Percentiles rank a stretch among this genome's conserved stretches.
phyloP scores from a whole-genome alignment of 1,284 basidiomycete species.

The Sanghuangporus sanghuang region DNA sequence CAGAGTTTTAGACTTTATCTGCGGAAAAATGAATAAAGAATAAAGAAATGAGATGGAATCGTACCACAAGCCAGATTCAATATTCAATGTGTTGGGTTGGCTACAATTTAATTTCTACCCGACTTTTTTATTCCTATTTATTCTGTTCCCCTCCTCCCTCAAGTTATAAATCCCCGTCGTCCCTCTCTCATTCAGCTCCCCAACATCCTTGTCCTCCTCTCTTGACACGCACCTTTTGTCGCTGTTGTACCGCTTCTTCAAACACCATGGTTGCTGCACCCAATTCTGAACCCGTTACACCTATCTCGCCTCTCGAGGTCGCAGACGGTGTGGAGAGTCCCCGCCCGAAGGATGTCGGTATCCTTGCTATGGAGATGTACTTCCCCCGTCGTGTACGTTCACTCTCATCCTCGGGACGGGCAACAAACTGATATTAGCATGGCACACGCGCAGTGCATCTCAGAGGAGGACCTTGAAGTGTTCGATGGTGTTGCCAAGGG shows the following conservation, averaged over 20 bases:
- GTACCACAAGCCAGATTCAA: conserved; percentile 3
- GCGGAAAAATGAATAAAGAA: not conserved
- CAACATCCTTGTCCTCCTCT: not conserved
- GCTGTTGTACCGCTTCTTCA: not conserved
- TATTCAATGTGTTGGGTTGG: not conserved
- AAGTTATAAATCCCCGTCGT: not conserved
- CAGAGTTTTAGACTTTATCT: not conserved
- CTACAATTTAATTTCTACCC: not conserved
- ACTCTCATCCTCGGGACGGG: conserved; percentile 8
- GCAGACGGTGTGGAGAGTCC: conserved; percentile 24
- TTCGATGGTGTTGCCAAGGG: conserved; percentile 95
- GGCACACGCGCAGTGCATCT: conserved; percentile 65
- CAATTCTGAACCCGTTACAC: conserved; percentile 18
- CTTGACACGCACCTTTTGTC: not conserved
- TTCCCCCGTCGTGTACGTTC: conserved; percentile 81
- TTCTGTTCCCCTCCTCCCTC: not conserved
- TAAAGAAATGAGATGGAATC: not conserved
- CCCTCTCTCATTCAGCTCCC: not conserved
- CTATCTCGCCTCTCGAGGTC: conserved; percentile 15
- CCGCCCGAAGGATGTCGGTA: conserved; percentile 88
- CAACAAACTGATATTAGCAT: conserved; percentile 14
- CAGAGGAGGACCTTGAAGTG: conserved; percentile 90
- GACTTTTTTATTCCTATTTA: conserved; percentile 1
- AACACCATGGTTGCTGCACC: conserved; percentile 17
- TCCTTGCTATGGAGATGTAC: conserved; percentile 91